phyloP scores from a whole-genome alignment of 768 basidiomycete genomes.

The Rossbeevera mucosa region DNA sequence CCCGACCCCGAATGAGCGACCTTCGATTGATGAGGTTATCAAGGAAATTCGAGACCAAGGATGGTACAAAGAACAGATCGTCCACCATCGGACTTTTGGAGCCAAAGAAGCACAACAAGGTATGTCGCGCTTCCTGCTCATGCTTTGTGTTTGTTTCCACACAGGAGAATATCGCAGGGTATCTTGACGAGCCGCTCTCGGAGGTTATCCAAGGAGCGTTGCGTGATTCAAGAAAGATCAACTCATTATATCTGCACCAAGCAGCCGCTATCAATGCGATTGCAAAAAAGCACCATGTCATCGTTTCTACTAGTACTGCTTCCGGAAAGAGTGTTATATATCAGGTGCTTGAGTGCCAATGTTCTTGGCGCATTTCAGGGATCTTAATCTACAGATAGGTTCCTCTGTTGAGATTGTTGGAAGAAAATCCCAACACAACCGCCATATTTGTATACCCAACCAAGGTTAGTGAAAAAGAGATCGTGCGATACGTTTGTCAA shows the following conservation, averaged over 20 bases:
- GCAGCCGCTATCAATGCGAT: conserved; percentile 66
- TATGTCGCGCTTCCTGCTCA: conserved; percentile 12
- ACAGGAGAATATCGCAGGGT: conserved; percentile 31
- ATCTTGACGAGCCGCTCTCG: conserved; percentile 56
- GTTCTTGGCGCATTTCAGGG: not conserved
- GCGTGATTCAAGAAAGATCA: conserved; percentile 53
- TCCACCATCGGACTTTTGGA: conserved; percentile 48
- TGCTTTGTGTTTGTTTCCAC: no score
- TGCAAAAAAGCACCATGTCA: conserved; percentile 57
- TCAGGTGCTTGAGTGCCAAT: conserved; percentile 47
- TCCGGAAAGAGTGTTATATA: conserved; percentile 88
- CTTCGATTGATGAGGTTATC: conserved; percentile 54
- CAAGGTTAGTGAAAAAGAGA: conserved; percentile 44
- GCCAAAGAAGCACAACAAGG: conserved; percentile 53
- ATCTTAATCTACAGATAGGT: conserved; percentile 40
- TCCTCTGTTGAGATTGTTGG: conserved; percentile 62
- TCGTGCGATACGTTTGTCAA: not conserved
- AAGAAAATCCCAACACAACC: conserved; percentile 55
- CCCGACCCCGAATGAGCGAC: conserved; percentile 48
- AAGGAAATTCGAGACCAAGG: conserved; percentile 50
- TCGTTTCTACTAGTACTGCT: conserved; percentile 87
- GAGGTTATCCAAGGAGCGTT: conserved; percentile 52
- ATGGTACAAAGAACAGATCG: conserved; percentile 73
- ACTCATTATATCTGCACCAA: conserved; percentile 64
- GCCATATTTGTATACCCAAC: conserved; percentile 88